Evolutionary conservation across 2,329 filamentous ascomycete genomes (phyloP), one percentile per base, ranked within the genome.

Genomic region (Aspergillus hiratsukae): DNA sequence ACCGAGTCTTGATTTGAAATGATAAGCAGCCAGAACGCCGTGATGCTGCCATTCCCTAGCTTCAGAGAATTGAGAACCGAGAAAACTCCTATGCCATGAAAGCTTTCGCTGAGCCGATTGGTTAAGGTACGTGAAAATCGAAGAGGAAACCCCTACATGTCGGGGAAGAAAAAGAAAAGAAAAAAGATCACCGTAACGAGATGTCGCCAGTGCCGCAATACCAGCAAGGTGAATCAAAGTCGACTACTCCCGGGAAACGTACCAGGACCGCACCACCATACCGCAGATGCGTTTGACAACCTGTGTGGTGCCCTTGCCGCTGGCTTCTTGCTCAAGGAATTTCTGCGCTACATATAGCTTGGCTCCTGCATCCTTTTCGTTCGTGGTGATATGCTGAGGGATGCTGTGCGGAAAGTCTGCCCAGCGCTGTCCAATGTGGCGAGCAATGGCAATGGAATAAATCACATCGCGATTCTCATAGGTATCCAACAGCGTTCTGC

Each of bases 391-490:
- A 1, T 83, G 81, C 48, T 75, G 72, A 7, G 82, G 75, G 25
- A 81, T 78, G 58, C 76, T 81, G 60, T 82, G 82, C 31, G 83
- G 83, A 61, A 81, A 82, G 10, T 84, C 77, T 14, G 82, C 82
- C 66, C 82, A 85, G 48, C 85, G 83, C 31, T 86, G 85, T 48
- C 88, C 86, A 51, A 91, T 80, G 60, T 92, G 85, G 27, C 91
- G 86, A 17, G 89, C 86, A 54, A 96, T 84, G 8, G 89, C 90
- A 62, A 96, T 87, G 0, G 90, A 94, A 74, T 96, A 96, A 55
- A 97, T 83, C 19, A 96, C 87, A 70, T 97, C 91, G 53, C 92
- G 86, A 66, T 93, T 94, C 75, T 97, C 92, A 25, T 87, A 83
- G 49, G 88, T 88, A 63, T 91, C 88, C 11, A 96, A 80, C 23